Evolutionary conservation across 257 asterid species (phyloP), one percentile per base, ranked within the genome.

Genomic region (Nyctanthes arbortristis): DNA sequence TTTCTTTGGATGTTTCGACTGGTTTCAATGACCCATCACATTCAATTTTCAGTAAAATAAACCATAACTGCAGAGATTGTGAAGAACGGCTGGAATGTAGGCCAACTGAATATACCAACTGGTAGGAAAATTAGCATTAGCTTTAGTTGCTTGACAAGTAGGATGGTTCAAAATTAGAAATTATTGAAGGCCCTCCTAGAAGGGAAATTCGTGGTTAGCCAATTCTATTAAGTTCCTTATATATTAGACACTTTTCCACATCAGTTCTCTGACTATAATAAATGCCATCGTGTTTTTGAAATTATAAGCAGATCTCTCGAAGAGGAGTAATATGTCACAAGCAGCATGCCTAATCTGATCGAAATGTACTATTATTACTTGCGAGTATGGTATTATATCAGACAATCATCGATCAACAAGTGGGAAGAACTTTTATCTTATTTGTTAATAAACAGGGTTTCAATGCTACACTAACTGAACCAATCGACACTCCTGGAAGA

Each of bases 381-480:
- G 59, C 3, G 58, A 39, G 7, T 22, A 24, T 52, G 22, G 58
- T 52, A 18, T 52, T 18, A 52, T 52, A 16, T 6, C 10, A 22
- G 28, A 20, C 30, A 20, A 22, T 52, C 24, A 52, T 24, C 59
- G n/a, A 52, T 52, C 34, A 43, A 11, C 25, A 37, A 22, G 34
- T 12, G 20, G 12, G 22, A 37, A 25, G 32, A 32, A 64, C 3
- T 14, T 36, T 59, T 31, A 45, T 47, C 69, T 66, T 73, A 58
- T 67, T 69, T 67, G 28, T 75, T 40, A 36, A 59, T 68, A 64
- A 55, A 65, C 82, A 93, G 99, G 99, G 99, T 61, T 93, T 93
- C 83, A 89, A 89, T 83, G 85, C 90, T 64, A 73, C 97, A 60
- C 84, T 93, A 68, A 93, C 98, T 2, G 96, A 88, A 80, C 88